These are phyloP conservation scores for Colletotrichum agaves DNA, from an alignment of 2,329 filamentous ascomycete species.

Conservation along the genomic window DNA sequence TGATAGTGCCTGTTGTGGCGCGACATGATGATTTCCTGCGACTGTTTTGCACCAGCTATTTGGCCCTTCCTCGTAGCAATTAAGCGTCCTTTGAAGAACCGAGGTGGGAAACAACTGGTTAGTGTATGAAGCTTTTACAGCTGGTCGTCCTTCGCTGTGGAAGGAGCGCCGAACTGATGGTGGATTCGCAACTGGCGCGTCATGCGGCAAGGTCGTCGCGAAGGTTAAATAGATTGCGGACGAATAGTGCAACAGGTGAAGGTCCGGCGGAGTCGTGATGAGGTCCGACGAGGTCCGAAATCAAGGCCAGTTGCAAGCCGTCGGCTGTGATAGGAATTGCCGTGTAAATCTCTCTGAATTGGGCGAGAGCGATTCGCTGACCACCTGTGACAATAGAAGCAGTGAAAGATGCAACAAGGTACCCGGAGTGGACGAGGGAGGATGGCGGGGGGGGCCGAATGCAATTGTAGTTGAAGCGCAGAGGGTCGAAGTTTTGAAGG, in stretches of 20 bases:
- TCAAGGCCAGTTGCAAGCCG: not conserved
- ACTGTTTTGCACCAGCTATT: not conserved
- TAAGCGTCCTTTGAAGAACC: not conserved
- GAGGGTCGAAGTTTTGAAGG: constrained; percentile 31
- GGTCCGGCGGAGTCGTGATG: constrained; percentile 6
- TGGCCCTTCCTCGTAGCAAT: not conserved
- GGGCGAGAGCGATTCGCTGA: constrained; percentile 19
- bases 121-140: constrained; percentile 21
- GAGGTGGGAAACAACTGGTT: not conserved
- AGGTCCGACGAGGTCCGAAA: constrained; percentile 5
- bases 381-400: not conserved
- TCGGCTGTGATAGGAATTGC: constrained; percentile 12
- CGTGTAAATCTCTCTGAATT: constrained; percentile 33
- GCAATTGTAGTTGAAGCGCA: constrained; percentile 37
- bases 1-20: constrained; percentile 38
- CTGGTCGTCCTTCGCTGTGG: constrained; percentile 22
- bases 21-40: constrained; percentile 28
- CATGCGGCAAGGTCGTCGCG: constrained; percentile 31
- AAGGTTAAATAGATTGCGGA: constrained; percentile 26
- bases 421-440: constrained; percentile 30
- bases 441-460: constrained; percentile 32
- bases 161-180: constrained; percentile 13
- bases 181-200: constrained; percentile 23
- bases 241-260: not conserved
- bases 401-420: constrained; percentile 30